Base-by-base conservation (phyloP, 805 yeast genomes). In the Cyberlindnera japonica region DNA sequence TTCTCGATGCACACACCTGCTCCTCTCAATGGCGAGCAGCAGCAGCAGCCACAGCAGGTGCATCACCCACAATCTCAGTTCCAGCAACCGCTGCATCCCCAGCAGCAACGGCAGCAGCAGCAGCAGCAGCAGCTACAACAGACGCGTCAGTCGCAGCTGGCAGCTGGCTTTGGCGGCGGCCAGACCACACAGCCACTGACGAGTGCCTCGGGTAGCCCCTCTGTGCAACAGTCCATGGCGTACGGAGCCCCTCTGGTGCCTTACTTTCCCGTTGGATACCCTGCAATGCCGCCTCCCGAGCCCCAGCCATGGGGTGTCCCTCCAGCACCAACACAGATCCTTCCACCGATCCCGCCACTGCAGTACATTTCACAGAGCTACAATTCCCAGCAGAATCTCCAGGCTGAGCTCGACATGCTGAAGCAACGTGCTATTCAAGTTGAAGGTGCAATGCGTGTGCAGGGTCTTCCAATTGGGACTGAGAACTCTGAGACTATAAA, bases 91-190 rank as follows among this genome's bases (percentile, higher is more conserved):
- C 50, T 48, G 26, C 57, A 53, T 21, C 41, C 31, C 3, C 50
- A 44, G 28, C 49, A 48, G 30, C 54, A 51, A 23, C 50, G 42
- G 26, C 51, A 43, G 14, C 33, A 48, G 6, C 51, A 40, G 14
- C 43, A 35, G 15, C 50, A 40, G 23, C 55, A 49, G 22, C 49
- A 44, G 13, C 37, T 43, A 11, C 57, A 51, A 28, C 50, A 43
- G 15, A 20, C n/a, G n/a, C 28, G 49, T 14, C 56, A 53, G 17
- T 18, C 17, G 11, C 51, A 48, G 33, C 44, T 51, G 43, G 54
- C 57, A 8, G 51, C 51, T 3, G 51, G 48, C 35, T 54, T 53
- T 38, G 55, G 53, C 23, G 55, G 53, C 23, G 44, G 21, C 13
- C 38, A 36, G 19, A 13, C 28, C 3, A 42, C 42, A 6, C 40